Evolutionary conservation across 2,329 filamentous ascomycete genomes (phyloP).

Genomic region (Penicillium concentricum): DNA sequence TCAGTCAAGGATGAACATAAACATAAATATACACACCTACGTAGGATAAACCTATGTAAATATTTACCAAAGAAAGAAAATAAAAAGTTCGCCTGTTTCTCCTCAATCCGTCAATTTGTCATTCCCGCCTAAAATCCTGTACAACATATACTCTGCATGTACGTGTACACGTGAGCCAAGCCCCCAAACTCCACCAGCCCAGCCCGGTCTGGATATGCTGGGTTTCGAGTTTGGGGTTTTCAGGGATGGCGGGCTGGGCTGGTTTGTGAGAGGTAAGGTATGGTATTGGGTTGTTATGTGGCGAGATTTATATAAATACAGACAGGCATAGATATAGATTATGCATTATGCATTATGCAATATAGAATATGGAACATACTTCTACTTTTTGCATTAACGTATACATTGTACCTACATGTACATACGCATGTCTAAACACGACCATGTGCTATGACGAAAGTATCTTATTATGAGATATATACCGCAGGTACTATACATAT

Average conservation of each 20-base stretch:
- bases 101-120: background rate
- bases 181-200: background rate
- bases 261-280: background rate
- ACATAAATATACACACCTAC: no score
- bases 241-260: background rate
- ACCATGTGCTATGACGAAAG: background rate
- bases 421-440: background rate
- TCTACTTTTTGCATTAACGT: no score
- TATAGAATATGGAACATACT: no score
- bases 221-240: background rate
- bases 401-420: background rate
- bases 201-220: background rate
- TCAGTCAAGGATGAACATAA: background rate
- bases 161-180: background rate
- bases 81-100: background rate
- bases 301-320: background rate
- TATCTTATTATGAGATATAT: background rate
- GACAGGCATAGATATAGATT: no score
- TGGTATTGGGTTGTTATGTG: background rate
- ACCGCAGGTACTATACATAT: background rate
- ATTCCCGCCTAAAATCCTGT: background rate
- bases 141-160: background rate
- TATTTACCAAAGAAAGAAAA: background rate
- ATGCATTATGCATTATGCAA: no score
- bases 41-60: no score